Base-by-base conservation (phyloP, 495 filamentous ascomycete genomes). In the Daldinia decipiens region DNA sequence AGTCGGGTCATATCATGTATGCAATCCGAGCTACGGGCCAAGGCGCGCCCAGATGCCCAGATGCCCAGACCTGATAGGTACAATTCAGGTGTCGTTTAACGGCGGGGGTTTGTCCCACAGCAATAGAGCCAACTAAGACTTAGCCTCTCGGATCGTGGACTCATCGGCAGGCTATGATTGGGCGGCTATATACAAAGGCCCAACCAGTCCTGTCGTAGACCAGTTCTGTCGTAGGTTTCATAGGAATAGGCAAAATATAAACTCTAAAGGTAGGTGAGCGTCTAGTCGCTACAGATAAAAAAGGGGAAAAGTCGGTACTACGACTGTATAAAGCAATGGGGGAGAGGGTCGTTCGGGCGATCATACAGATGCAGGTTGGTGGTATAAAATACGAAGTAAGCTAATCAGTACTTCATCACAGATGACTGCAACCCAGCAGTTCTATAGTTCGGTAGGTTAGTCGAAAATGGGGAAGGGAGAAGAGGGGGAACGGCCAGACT, bases 211-310 rank as follows among this genome's bases (percentile, higher is more conserved):
- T 31, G 36, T 73, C 61, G 70, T 61, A 57, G 29, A 13, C 57
- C 45, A 53, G 11, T 65, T 50, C 52, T 31, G 36, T 73, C 61
- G 70, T 61, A 57, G 29, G 56, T 15, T 53, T 56, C 19, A 34
- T 40, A 55, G 60, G 17, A 73, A 73, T 69, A 73, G 70, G 61
- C 70, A 73, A 65, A 73, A 66, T 68, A 26, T 15, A 59, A 59
- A 45, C 40, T 13, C 9, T 45, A 59, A 54, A 36, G 39, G 50
- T 56, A 43, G 38, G 43, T n/a, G 32, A 43, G 21, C 31, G 55
- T 29, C 31, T 45, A 34, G 17, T 21, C 32, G 52, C 40, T 21
- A 43, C 12, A 60, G 62, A 51, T 66, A 59, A 57, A 62, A 51
- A 52, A 15, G 21, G 21, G 11, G n/a, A 34, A 40, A 24, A 34